Evolutionary conservation across 495 filamentous ascomycete species (phyloP), one percentile per base, ranked within the genome.

Genomic region (Cladorrhinum samala): DNA sequence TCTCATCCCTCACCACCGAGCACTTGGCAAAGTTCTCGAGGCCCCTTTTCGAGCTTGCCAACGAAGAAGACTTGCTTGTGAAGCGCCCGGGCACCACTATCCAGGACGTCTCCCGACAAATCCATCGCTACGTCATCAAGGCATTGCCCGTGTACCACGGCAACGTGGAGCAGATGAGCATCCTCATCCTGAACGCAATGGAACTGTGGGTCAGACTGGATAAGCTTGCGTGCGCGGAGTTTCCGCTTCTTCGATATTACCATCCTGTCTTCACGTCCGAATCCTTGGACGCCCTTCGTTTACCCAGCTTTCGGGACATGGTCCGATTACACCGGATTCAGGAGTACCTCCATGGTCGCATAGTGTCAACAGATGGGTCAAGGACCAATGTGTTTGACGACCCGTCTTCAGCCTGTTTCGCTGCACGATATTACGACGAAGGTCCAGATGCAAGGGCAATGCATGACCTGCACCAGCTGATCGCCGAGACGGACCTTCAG

Each of bases 281-380:
- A n/a, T 54, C 78, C 1, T 60, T 85, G 20, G 70, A 83, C 57
- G 65, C 72, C 4, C 59, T 85, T 14, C 77, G 77, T 5, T 55
- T 82, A 0, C 56, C 73, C 5, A 50, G 48, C 0, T 54, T 64
- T 2, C 44, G 53, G n/a, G 71, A 75, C 18, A 74, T 85, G 73
- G 30, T 54, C 3, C 76, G 77, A 0, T 67, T 83, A 1, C 68
- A 72, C 11, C 19, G 48, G 0, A 69, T 84, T 14, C 78, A 83
- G 40, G 42, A 16, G 0, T 73, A 84, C 50, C 56, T 85, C 24
- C 36, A 55, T 0, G n/a, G 44, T 1, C 68, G 79, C 39, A 63
- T 62, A 50, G 51, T 2, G 1, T 4, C 48, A 0, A 55, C 55
- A 18, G 36, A 21, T 9, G 49, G 30, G 11, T 25, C 37, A 0